These are phyloP conservation scores for Cyclotella atomus DNA, from an alignment of 108 stramenopile species.

Conservation along the genomic window DNA sequence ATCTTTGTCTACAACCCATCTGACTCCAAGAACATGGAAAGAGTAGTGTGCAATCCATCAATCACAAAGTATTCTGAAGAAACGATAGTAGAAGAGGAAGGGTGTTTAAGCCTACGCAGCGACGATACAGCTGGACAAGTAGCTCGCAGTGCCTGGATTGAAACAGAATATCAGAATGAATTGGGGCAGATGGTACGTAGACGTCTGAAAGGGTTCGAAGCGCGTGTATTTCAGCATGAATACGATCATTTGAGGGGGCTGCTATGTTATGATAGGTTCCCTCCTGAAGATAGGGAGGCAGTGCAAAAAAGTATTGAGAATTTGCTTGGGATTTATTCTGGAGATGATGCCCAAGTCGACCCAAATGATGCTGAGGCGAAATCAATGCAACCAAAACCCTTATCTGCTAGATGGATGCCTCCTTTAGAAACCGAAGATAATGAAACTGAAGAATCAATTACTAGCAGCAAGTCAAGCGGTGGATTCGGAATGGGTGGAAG, in stretches of 20 bases:
- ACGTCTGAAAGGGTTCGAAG: conserved; percentile 40
- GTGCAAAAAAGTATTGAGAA: conserved; percentile 32
- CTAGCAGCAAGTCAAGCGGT: neutral
- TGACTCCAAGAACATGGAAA: conserved; percentile 32
- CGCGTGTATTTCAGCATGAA: conserved; percentile 55
- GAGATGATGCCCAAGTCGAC: conserved; percentile 20
- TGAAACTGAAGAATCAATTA: neutral
- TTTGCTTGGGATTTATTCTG: conserved; percentile 34
- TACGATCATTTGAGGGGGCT: conserved; percentile 53
- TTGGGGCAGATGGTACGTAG: conserved; percentile 9
- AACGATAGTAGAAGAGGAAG: conserved; percentile 32
- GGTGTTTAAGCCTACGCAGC: conserved; percentile 37
- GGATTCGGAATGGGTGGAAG: conserved; percentile 19
- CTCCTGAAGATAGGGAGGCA: conserved; percentile 35
- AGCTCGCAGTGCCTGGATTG: conserved; percentile 23
- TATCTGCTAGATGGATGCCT: conserved; percentile 33
- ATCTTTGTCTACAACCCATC: conserved; percentile 51
- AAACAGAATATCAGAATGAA: conserved; percentile 32
- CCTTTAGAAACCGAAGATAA: conserved; percentile 26
- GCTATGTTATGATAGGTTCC: conserved; percentile 36
- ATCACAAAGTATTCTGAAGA: conserved; percentile 37
- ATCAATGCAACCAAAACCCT: conserved; percentile 21
- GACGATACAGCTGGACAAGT: conserved; percentile 32
- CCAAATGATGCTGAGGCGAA: conserved; percentile 17
- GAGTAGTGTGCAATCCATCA: conserved; percentile 38